phyloP scores from a whole-genome alignment of 306 rosid genomes.

The Cyclanthera cordifolia region DNA sequence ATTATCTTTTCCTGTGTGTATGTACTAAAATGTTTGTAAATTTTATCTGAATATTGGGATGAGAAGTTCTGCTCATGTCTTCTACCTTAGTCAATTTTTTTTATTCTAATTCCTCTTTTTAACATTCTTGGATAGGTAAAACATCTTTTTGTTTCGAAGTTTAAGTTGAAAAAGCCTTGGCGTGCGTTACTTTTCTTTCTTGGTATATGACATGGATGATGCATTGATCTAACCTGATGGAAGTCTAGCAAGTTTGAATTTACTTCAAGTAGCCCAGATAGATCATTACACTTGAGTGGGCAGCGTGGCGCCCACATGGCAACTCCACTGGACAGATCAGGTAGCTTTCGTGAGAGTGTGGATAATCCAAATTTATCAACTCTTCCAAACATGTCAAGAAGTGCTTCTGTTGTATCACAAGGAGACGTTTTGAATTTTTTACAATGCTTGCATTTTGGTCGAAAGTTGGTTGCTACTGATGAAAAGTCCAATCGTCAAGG shows the following conservation, averaged over 20 bases:
- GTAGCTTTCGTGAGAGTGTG: slow-evolving; percentile 77
- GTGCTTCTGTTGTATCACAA: slow-evolving; percentile 47
- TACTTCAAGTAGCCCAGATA: slow-evolving; percentile 82
- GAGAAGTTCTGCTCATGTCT: neutral
- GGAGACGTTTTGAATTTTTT: slow-evolving; percentile 67
- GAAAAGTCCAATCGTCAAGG: slow-evolving; percentile 60
- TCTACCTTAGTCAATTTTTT: neutral
- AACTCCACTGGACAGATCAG: slow-evolving; percentile 68
- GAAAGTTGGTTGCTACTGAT: slow-evolving; percentile 53
- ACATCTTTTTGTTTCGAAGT: slow-evolving; percentile 19
- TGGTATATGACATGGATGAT: slow-evolving; percentile 38
- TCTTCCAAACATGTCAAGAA: slow-evolving; percentile 80
- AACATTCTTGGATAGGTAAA: slow-evolving; percentile 36
- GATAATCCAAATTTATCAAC: slow-evolving; percentile 76
- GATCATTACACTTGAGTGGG: slow-evolving; percentile 65
- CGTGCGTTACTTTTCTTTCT: slow-evolving; percentile 50
- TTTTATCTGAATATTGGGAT: neutral
- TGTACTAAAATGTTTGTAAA: neutral
- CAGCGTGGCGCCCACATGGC: slow-evolving; percentile 95
- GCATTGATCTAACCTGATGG: slow-evolving; percentile 67
- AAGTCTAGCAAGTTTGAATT: slow-evolving; percentile 81
- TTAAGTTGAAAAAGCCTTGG: slow-evolving; percentile 39
- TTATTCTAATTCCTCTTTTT: neutral
- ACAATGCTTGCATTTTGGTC: slow-evolving; percentile 54
- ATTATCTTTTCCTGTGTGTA: neutral